These are phyloP conservation scores for Beauveria sp. DNA, from an alignment of 2,329 filamentous ascomycete species.

Conservation along the genomic window DNA sequence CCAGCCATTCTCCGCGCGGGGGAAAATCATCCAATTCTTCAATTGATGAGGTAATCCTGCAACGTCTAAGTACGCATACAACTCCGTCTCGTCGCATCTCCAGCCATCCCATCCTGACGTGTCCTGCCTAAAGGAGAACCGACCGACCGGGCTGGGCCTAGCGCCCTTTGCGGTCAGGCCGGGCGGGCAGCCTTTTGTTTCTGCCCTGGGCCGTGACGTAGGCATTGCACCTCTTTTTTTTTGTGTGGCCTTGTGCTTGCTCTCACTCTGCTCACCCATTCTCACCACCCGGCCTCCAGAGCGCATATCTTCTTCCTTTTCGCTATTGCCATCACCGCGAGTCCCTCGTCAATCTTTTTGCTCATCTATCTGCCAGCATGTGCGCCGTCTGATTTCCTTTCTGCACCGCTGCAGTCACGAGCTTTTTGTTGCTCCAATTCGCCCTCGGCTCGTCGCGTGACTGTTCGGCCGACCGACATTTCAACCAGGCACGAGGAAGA, in stretches of 20 bases:
- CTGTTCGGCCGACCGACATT: neutral
- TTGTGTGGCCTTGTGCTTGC: neutral
- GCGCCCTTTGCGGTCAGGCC: neutral
- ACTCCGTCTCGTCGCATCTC: neutral
- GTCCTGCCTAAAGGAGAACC: neutral
- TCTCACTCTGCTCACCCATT: neutral
- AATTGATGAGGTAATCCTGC: neutral
- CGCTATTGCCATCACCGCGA: neutral
- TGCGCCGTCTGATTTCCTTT: neutral
- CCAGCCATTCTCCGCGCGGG: too few relatives aligned
- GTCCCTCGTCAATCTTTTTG: neutral
- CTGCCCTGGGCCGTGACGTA: neutral
- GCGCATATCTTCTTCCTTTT: neutral
- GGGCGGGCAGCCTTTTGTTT: neutral
- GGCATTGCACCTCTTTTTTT: neutral
- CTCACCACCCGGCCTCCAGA: neutral
- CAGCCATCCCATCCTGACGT: too few relatives aligned
- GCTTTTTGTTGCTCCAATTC: neutral
- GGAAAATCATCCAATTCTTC: too few relatives aligned
- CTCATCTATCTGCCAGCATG: neutral
- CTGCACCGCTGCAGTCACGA: neutral
- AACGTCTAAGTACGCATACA: neutral
- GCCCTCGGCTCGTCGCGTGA: conserved; percentile 2
- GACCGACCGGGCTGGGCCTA: neutral
- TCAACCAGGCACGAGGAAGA: neutral